phyloP scores from a whole-genome alignment of 139 green algal genomes.

The Diplosphaera chodatii region DNA sequence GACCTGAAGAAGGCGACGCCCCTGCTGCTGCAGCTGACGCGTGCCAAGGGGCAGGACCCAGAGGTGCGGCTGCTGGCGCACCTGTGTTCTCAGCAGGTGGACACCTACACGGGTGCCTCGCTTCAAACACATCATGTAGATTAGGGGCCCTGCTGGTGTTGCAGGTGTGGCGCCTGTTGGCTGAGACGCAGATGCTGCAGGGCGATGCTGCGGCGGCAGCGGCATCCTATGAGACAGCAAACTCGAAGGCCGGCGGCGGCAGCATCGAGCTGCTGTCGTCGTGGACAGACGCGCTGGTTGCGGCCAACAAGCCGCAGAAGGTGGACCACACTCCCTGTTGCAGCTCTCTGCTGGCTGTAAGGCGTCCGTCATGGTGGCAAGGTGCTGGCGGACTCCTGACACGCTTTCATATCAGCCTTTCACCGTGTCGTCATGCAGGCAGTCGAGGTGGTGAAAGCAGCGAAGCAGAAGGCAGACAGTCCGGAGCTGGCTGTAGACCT shows the following conservation, averaged over 20 bases:
- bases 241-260: conserved; percentile 1
- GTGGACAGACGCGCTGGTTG: conserved; percentile 13
- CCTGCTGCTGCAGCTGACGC: conserved; percentile 19
- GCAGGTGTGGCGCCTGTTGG: conserved; percentile 8
- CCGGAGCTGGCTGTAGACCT: conserved; percentile 15
- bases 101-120: too few species aligned
- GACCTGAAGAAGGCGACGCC: conserved; percentile 9
- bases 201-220: conserved; percentile 13
- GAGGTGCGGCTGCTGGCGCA: conserved; percentile 8
- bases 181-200: conserved; percentile 13
- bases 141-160: too few species aligned
- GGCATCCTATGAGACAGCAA: conserved; percentile 23
- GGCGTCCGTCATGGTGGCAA: too few species aligned
- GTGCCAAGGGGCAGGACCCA: conserved; percentile 8
- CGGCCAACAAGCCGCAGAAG: not conserved
- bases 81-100: not conserved
- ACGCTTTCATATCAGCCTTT: too few species aligned
- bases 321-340: not conserved
- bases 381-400: too few species aligned
- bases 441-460: conserved; percentile 22
- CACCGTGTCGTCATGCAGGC: conserved; percentile 8
- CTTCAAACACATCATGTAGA: too few species aligned
- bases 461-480: not conserved
- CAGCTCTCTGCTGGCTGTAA: too few species aligned
- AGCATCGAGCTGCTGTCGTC: conserved; percentile 24